Conservation (phyloP, 805 yeast genomes). For the Yueomyces sp. region DNA sequence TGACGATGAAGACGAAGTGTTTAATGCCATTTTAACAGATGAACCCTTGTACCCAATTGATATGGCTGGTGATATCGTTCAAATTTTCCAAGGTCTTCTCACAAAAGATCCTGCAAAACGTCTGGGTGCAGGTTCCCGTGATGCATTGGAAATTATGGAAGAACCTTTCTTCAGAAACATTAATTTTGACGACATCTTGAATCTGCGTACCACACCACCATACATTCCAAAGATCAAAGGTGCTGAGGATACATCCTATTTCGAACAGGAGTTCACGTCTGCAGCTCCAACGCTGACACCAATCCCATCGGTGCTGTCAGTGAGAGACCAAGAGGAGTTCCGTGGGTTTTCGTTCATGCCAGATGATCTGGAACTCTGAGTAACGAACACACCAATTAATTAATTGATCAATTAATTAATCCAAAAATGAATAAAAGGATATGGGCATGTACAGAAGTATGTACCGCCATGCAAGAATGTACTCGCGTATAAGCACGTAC, state of each 20-base stretch:
- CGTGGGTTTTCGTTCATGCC: slow-evolving; percentile 89
- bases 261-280: slow-evolving; percentile 88
- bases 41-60: slow-evolving; percentile 94
- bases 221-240: slow-evolving; percentile 76
- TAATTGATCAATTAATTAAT: no score
- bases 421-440: background rate
- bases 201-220: slow-evolving; percentile 70
- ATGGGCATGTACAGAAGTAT: background rate
- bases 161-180: slow-evolving; percentile 89
- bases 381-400: background rate
- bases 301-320: slow-evolving; percentile 72
- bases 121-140: slow-evolving; percentile 76
- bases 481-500: no score
- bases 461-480: background rate
- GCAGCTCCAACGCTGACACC: slow-evolving; percentile 94
- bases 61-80: slow-evolving; percentile 94
- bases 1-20: slow-evolving; percentile 92
- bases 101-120: slow-evolving; percentile 80
- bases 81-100: slow-evolving; percentile 77
- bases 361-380: slow-evolving; percentile 33
- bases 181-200: slow-evolving; percentile 73
- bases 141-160: slow-evolving; percentile 88
- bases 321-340: slow-evolving; percentile 89
- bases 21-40: slow-evolving; percentile 90
- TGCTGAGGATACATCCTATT: slow-evolving; percentile 84